These are phyloP conservation scores for Hypoxylon sp. DNA, from an alignment of 2,329 filamentous ascomycete species.

Conservation along the genomic window DNA sequence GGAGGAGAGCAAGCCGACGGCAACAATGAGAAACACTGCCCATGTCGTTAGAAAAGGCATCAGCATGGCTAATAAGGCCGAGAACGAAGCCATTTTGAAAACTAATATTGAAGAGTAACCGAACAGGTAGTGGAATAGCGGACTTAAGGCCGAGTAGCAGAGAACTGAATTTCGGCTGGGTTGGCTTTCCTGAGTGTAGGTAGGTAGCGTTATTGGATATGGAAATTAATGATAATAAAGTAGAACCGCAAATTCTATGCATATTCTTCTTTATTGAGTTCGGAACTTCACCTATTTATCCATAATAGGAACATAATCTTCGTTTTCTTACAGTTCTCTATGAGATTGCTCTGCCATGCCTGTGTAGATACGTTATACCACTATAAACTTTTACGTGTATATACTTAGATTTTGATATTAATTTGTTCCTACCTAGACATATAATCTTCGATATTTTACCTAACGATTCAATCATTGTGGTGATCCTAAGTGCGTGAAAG, in stretches of 20 bases:
- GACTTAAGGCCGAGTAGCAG: conserved; percentile 44
- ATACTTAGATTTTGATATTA: no score
- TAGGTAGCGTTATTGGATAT: background rate
- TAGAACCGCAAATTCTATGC: background rate
- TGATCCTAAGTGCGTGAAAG: no score
- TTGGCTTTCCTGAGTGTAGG: background rate
- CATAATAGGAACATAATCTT: no score
- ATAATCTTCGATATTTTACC: no score
- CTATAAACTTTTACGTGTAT: no score
- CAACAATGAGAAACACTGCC: background rate
- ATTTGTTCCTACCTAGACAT: no score
- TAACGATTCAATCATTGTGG: no score
- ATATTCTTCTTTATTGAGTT: no score
- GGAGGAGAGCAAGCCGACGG: conserved; percentile 7
- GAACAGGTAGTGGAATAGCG: conserved; percentile 41
- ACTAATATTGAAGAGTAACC: conserved; percentile 22
- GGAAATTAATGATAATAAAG: background rate
- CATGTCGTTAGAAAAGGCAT: background rate
- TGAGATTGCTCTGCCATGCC: no score
- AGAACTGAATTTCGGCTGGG: background rate
- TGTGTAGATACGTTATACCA: no score
- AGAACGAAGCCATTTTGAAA: conserved; percentile 4
- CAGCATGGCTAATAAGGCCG: conserved; percentile 17
- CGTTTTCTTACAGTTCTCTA: no score
- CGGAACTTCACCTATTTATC: no score